These are phyloP conservation scores for Cryphonectria carpinicola DNA, from an alignment of 2,329 filamentous ascomycete species.

Conservation along the genomic window DNA sequence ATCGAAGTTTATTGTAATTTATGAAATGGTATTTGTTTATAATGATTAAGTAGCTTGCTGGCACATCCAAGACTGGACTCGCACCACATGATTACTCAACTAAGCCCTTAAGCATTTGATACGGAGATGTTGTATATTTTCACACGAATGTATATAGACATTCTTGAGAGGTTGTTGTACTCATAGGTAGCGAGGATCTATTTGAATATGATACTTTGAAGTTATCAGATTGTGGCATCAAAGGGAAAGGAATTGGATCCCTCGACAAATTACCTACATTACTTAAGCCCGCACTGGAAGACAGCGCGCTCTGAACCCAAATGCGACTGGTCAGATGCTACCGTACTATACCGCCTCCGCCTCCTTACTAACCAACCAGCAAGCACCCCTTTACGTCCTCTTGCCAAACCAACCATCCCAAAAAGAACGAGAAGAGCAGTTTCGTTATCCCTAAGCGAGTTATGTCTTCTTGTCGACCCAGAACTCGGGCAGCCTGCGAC, in stretches of 20 bases:
- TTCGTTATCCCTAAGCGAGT: too few species aligned
- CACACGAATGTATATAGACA: neutral
- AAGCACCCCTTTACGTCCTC: neutral
- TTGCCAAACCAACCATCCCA: neutral
- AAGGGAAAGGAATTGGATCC: neutral
- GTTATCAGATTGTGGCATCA: neutral
- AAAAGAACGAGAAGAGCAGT: neutral
- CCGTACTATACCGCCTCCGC: neutral
- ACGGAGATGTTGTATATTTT: neutral
- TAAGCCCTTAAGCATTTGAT: too few species aligned
- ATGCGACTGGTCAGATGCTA: too few species aligned
- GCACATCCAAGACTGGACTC: neutral
- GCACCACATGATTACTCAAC: too few species aligned
- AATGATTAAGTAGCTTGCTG: too few species aligned
- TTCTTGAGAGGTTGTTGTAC: neutral
- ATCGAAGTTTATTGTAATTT: too few species aligned
- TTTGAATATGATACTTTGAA: too few species aligned
- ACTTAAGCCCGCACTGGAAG: neutral
- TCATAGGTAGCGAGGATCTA: neutral
- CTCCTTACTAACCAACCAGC: neutral
- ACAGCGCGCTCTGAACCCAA: too few species aligned
- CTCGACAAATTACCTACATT: neutral
- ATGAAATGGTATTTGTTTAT: too few species aligned
- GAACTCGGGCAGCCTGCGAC: neutral
- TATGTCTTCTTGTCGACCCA: neutral